phyloP scores from a whole-genome alignment of 805 yeast species.

The Saccharomyces kudriavzevii region DNA sequence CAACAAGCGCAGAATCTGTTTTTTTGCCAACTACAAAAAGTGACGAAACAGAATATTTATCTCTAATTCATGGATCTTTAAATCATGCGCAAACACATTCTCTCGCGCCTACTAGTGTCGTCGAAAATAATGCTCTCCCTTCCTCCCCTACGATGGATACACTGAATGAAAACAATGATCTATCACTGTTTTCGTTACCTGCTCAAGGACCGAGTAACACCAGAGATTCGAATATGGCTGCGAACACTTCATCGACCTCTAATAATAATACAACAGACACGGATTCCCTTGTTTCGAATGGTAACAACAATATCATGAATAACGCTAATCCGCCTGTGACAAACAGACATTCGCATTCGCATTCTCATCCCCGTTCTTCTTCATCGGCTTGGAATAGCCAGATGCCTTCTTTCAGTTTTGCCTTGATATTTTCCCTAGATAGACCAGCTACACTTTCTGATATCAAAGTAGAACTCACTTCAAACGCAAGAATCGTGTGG shows the following conservation, averaged over 20 bases:
- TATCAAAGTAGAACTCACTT: conserved; percentile 37
- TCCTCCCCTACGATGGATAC: not conserved
- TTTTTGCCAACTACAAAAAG: conserved; percentile 29
- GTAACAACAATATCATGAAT: conserved; percentile 2
- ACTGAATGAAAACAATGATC: not conserved
- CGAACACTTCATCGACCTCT: not conserved
- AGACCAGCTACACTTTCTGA: conserved; percentile 35
- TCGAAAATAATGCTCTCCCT: not conserved
- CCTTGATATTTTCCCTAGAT: conserved; percentile 39
- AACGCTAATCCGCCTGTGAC: not conserved
- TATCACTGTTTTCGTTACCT: not conserved
- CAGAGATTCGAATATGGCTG: not conserved
- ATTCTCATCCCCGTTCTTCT: not conserved
- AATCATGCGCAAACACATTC: not conserved
- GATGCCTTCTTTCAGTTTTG: conserved; percentile 42
- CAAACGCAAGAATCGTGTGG: conserved; percentile 41
- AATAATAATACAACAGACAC: not conserved
- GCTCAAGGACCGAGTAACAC: not conserved
- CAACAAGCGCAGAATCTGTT: conserved; percentile 30
- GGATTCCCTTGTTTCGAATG: not conserved
- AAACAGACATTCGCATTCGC: not conserved
- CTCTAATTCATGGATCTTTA: conserved; percentile 10
- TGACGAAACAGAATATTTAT: conserved; percentile 25
- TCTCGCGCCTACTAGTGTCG: not conserved
- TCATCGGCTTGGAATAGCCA: conserved; percentile 4